Evolutionary conservation across 345 rosid genomes (phyloP), one percentile per base, ranked within the genome.

Genomic region (Populus nigra): DNA sequence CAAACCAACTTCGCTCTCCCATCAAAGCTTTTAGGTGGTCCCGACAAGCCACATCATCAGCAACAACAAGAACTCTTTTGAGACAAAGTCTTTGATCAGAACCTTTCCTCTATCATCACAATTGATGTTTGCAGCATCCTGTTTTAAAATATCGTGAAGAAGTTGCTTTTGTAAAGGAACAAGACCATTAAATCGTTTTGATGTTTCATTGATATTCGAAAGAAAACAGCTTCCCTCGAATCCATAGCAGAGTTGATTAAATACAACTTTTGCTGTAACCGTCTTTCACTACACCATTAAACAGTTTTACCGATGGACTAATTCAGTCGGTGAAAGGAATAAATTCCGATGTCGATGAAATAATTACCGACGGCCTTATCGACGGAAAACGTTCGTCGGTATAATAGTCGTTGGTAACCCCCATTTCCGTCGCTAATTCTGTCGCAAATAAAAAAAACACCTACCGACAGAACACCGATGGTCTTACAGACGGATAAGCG

Each of bases 1-100:
- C 13, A 69, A 69, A 36, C 73, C 73, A 59, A 5, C 20, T 39
- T 12, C 18, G 47, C 74, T 36, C 59, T 57, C 79, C 79, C 15
- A 59, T 27, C 1, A 76, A 12, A 9, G 50, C 65, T 12, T 55
- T 27, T 11, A 76, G 5, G 29, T 76, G 73, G 5, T 76, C 41
- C 68, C 4, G 5, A 5, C 41, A 36, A 36, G 69, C 53, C 3
- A 76, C 43, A 38, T 69, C 79, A 38, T 76, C 79, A 69, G 69
- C 74, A 69, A 76, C 73, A 69, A 76, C 35, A 25, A 76, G 73
- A 6, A 76, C 53, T 39, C 57, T 57, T 33, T 31, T 45, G 59
- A 49, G 33, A 33, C 43, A 65, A 27, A 29, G 31, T 7, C 20
- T 69, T 41, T 69, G 33, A 69, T 43, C 10, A 11, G 1, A 3